Base-by-base conservation (phyloP, 1,284 basidiomycete genomes). In the Dichomitus squalens region DNA sequence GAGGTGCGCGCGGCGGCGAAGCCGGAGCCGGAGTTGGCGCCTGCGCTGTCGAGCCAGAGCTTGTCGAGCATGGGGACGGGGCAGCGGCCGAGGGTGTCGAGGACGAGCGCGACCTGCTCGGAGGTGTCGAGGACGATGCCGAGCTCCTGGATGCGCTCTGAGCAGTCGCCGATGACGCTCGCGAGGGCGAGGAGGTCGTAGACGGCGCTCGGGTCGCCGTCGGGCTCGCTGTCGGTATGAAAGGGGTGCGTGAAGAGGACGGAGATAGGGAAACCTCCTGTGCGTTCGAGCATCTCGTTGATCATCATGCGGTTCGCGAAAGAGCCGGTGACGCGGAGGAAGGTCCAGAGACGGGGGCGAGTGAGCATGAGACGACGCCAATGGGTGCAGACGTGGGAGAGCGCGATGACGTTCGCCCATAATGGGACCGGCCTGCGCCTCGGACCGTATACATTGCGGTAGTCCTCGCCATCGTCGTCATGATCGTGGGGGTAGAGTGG, bases 321-420 rank as follows among this genome's bases (percentile, higher is more conserved):
- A 7, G 57, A 48, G 35, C 60, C 57, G 2, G 60, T 58, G 21
- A 61, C 35, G 8, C 54, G 60, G 38, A 61, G 51, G 49, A 57
- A 53, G 20, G 48, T 56, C 60, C 60, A 61, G 8, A 61, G 57
- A 6, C 35, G 53, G 4, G 60, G 60, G 1, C 53, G 48, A 27
- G 41, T 47, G 21, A 58, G 36, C 44, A 52, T 46, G 33, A 61
- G 52, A 1, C 34, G 20, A 29, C 60, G 60, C 60, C 60, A 61
- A 27, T 55, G 60, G 3, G 40, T 14, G 44, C 60, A 61, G 47
- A 61, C 60, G 25, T 58, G 57, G 12, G 60, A 61, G n/a, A 58
- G 49, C 23, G 43, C 44, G 34, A 61, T 44, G 44, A 55, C 46
- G 18, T 49, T 44, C 8, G 53, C 47, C 55, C 59, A 61, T 18